phyloP scores from a whole-genome alignment of 495 filamentous ascomycete species.

The Tricharina praecox region DNA sequence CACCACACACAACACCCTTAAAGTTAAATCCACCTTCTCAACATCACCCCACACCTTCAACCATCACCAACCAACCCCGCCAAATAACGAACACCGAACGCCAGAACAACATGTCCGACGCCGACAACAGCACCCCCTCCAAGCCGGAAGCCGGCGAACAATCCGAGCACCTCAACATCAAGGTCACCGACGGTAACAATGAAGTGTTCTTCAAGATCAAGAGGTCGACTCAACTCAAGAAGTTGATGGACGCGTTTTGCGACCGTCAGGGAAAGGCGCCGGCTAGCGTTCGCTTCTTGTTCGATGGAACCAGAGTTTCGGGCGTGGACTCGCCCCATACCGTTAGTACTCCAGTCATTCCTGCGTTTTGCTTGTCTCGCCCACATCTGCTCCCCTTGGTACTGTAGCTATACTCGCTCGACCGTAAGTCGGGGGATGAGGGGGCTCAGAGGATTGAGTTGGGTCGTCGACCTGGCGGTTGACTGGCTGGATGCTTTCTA shows the following conservation, averaged over 20 bases:
- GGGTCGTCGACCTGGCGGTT: too few relatives aligned
- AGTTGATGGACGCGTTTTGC: constrained; percentile 98
- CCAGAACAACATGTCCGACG: constrained; percentile 22
- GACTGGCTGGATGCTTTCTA: too few relatives aligned
- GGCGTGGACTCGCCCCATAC: constrained; percentile 78
- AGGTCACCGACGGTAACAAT: constrained; percentile 99
- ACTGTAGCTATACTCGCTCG: too few relatives aligned
- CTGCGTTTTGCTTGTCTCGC: not conserved
- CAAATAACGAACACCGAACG: not conserved
- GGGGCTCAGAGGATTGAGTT: too few relatives aligned
- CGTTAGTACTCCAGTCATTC: constrained; percentile 38
- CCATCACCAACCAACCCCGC: not conserved
- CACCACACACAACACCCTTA: too few relatives aligned
- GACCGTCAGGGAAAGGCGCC: constrained; percentile 81
- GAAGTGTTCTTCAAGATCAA: constrained; percentile 99
- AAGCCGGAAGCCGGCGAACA: constrained; percentile 40
- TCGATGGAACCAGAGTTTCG: constrained; percentile 82
- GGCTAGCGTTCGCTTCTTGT: constrained; percentile 80
- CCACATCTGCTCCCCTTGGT: too few relatives aligned
- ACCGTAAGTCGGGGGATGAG: too few relatives aligned
- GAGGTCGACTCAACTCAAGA: constrained; percentile 84
- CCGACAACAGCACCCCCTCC: constrained; percentile 28
- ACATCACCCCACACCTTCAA: too few relatives aligned
- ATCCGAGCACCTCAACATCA: constrained; percentile 90
- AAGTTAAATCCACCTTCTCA: too few relatives aligned